These are phyloP conservation scores for Ambrosia trifida DNA, from an alignment of 129 eudicot species.

Conservation along the genomic window DNA sequence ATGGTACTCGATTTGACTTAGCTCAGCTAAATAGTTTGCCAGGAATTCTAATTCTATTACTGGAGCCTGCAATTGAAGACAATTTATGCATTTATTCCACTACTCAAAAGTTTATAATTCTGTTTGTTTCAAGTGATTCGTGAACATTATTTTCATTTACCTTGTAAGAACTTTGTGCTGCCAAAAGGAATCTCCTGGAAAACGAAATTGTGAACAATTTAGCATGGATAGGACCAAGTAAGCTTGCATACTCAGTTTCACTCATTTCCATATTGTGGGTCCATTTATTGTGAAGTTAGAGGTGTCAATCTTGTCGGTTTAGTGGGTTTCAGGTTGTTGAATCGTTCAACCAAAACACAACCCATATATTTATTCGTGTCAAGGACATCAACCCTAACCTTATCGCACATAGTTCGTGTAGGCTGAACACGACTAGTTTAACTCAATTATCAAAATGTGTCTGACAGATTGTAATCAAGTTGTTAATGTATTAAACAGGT, in stretches of 20 bases:
- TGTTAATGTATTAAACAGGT: background rate
- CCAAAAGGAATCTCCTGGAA: constrained; percentile 86
- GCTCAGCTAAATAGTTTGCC: constrained; percentile 35
- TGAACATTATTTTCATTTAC: constrained; percentile 26
- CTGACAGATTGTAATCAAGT: background rate
- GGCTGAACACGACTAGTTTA: background rate
- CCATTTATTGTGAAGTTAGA: background rate
- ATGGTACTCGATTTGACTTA: constrained; percentile 41
- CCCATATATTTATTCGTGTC: background rate
- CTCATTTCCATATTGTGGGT: constrained; percentile 16
- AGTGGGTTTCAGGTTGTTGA: background rate
- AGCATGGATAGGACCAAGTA: background rate
- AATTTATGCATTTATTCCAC: constrained; percentile 10
- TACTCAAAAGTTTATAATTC: constrained; percentile 11
- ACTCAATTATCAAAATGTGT: background rate
- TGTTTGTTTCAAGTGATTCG: constrained; percentile 3
- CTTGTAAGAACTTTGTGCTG: constrained; percentile 75
- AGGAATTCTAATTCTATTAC: constrained; percentile 35
- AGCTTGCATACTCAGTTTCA: constrained; percentile 11
- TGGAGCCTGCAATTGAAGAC: constrained; percentile 34
- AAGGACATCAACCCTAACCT: background rate
- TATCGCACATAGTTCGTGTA: background rate
- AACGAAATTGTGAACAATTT: constrained; percentile 7
- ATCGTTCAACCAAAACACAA: background rate
- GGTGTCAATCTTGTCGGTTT: background rate